Percentiles rank a stretch among this genome's conserved stretches.
phyloP scores from a whole-genome alignment of 2,329 filamentous ascomycete species.

The Beauveria bassiana region DNA sequence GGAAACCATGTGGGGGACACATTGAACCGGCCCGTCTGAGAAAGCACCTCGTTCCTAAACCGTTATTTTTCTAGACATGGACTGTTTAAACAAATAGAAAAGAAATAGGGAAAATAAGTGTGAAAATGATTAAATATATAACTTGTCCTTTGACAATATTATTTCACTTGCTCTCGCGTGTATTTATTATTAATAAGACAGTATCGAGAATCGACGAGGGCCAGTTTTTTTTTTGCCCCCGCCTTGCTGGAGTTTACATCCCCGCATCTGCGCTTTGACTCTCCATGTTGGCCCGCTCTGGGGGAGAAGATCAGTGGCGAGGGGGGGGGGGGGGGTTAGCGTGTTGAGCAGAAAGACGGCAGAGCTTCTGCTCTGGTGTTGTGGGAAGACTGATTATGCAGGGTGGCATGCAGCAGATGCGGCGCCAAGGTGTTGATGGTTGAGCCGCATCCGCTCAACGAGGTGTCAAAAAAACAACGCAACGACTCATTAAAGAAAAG shows the following conservation, averaged over 20 bases:
- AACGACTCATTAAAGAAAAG: neutral
- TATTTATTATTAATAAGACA: too few relatives aligned
- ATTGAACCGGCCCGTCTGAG: too few relatives aligned
- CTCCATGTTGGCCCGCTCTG: neutral
- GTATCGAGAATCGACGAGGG: too few relatives aligned
- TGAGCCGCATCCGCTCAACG: slow-evolving; percentile 1
- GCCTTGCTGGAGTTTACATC: neutral
- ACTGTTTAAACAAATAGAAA: too few relatives aligned
- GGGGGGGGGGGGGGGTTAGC: neutral
- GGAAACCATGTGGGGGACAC: too few relatives aligned
- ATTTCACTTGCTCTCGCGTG: too few relatives aligned
- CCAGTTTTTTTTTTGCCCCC: too few relatives aligned
- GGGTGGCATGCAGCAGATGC: neutral
- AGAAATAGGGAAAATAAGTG: too few relatives aligned
- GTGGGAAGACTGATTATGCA: neutral
- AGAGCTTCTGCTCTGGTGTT: neutral
- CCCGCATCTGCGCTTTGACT: slow-evolving; percentile 4
- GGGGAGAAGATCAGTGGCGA: neutral
- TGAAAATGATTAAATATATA: too few relatives aligned
- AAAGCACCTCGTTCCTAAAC: too few relatives aligned
- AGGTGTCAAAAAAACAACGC: neutral
- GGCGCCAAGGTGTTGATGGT: neutral
- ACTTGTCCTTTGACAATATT: too few relatives aligned
- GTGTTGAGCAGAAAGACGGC: neutral
- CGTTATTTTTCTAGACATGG: too few relatives aligned